Evolutionary conservation across 164 flowering plant genomes (phyloP).

Genomic region (Berberis thunbergii): DNA sequence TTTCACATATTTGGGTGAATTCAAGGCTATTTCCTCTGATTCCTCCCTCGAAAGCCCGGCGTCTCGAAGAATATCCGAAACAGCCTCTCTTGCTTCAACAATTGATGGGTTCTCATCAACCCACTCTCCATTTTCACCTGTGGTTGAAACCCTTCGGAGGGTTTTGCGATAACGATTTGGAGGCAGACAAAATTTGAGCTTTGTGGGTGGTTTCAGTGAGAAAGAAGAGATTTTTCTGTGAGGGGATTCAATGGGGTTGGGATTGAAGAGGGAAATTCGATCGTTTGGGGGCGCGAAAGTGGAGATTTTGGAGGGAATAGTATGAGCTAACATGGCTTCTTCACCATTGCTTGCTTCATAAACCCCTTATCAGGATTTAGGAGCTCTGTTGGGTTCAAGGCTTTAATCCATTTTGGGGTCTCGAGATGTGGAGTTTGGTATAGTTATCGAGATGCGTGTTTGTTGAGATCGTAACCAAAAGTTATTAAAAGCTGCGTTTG

Average conservation of each 20-base stretch:
- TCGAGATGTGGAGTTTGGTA: no score
- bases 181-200: slow-evolving; percentile 1
- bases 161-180: background rate
- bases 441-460: no score
- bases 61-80: slow-evolving; percentile 36
- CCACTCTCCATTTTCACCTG: background rate
- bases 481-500: no score
- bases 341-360: background rate
- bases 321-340: slow-evolving; percentile 1
- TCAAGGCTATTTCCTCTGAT: slow-evolving; percentile 29
- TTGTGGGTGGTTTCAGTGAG: slow-evolving; percentile 8
- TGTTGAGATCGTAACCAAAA: no score
- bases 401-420: no score
- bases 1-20: slow-evolving; percentile 46
- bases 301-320: background rate
- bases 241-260: background rate
- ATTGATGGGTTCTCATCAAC: slow-evolving; percentile 1
- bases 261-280: background rate
- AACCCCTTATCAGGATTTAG: background rate
- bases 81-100: slow-evolving; percentile 33
- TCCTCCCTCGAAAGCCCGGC: slow-evolving; percentile 38
- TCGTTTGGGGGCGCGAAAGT: background rate
- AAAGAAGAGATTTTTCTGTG: background rate
- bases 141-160: background rate
- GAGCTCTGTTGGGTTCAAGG: no score